Conservation (phyloP, 2,329 filamentous ascomycete genomes). For the Ilyonectria mors-panacis region DNA sequence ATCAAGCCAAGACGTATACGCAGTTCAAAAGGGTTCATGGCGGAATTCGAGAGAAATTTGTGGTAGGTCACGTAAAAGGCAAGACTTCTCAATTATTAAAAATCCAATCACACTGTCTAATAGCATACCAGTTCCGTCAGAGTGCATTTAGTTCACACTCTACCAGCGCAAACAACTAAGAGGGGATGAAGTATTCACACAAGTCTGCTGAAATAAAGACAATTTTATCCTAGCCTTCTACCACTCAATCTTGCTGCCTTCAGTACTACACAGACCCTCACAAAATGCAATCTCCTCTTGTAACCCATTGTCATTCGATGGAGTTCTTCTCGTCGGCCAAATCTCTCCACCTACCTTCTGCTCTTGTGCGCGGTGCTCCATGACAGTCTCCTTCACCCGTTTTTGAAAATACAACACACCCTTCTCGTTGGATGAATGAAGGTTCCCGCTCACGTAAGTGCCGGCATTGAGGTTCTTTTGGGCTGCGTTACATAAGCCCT, state of each 20-base stretch:
- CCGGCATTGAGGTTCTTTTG: conserved; percentile 74
- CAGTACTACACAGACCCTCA: conserved; percentile 17
- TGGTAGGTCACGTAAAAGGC: too few species aligned
- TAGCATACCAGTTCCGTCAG: too few species aligned
- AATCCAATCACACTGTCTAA: too few species aligned
- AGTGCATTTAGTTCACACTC: too few species aligned
- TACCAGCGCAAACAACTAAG: too few species aligned
- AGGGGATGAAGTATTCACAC: too few species aligned
- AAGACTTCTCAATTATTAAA: too few species aligned
- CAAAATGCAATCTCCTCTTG: conserved; percentile 30
- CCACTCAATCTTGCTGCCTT: conserved; percentile 22
- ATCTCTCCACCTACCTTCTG: conserved; percentile 60
- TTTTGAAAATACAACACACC: conserved; percentile 70
- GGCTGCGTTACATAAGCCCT: conserved; percentile 70
- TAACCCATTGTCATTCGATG: conserved; percentile 35
- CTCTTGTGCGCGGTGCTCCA: conserved; percentile 62
- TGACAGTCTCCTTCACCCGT: conserved; percentile 61
- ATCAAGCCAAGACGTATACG: too few species aligned
- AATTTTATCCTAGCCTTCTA: not conserved
- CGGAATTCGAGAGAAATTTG: too few species aligned
- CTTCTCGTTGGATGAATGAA: conserved; percentile 73
- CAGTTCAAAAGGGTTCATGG: too few species aligned
- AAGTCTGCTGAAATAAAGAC: too few species aligned
- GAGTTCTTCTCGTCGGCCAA: conserved; percentile 61
- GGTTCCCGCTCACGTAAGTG: conserved; percentile 72